Percentiles rank a stretch among this genome's conserved stretches.
Evolutionary conservation across 306 rosid species (phyloP).

Genomic region (Gastrolobium bilobum): DNA sequence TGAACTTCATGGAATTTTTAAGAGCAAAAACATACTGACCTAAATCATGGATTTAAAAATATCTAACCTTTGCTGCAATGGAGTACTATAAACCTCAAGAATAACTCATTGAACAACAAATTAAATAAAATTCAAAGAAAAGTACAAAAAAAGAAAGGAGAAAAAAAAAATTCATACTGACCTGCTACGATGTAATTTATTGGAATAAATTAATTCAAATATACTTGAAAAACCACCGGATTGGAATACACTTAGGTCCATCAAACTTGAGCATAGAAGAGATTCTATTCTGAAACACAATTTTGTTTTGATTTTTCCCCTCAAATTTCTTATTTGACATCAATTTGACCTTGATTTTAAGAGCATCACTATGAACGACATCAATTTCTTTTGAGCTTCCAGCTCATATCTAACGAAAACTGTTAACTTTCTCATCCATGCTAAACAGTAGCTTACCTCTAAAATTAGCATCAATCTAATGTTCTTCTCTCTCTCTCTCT

Average conservation of each 20-base stretch:
- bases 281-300: slow-evolving; percentile 5
- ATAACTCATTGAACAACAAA: neutral
- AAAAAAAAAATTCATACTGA: neutral
- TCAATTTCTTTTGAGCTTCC: neutral
- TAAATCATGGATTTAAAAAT: neutral
- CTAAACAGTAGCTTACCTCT: neutral
- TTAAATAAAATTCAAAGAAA: neutral
- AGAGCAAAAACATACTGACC: neutral
- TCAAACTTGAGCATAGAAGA: neutral
- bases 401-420: slow-evolving; percentile 1
- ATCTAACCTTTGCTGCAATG: slow-evolving; percentile 4
- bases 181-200: neutral
- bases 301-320: neutral
- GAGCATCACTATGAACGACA: neutral
- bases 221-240: neutral
- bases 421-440: neutral
- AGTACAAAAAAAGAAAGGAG: neutral
- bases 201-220: neutral
- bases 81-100: neutral
- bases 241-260: neutral
- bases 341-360: neutral
- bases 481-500: neutral
- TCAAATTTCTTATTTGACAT: neutral
- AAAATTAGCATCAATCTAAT: neutral
- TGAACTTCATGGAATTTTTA: neutral